Evolutionary conservation across 2,329 filamentous ascomycete species (phyloP).

Genomic region (Sporothrix euskadiensis): DNA sequence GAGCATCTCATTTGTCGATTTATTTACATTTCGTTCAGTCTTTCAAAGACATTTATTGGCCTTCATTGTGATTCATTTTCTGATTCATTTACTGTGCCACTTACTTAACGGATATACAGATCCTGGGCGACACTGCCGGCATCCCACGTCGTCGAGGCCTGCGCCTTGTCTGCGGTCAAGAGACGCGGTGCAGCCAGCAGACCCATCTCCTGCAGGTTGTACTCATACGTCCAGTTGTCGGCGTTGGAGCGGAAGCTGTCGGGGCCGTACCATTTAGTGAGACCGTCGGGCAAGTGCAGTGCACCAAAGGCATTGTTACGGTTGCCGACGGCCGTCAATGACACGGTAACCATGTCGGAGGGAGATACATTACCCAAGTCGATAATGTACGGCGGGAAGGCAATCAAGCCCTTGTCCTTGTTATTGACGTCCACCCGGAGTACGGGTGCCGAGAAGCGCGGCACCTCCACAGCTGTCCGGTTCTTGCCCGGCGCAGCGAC

Average conservation of each 20-base stretch:
- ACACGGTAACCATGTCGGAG: neutral
- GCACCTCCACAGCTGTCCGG: constrained; percentile 2
- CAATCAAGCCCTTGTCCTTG: neutral
- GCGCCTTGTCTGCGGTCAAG: neutral
- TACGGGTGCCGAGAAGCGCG: neutral
- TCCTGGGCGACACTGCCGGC: constrained; percentile 2
- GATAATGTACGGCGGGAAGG: neutral
- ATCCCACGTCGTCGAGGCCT: neutral
- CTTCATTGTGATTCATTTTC: neutral
- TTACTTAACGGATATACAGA: neutral
- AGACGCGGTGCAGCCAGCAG: constrained; percentile 2
- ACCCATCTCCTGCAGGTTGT: neutral
- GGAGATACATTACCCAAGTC: neutral
- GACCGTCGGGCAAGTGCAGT: constrained; percentile 1
- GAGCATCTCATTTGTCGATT: no score
- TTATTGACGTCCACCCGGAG: neutral
- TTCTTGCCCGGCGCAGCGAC: neutral
- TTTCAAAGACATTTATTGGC: neutral
- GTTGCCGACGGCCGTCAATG: neutral
- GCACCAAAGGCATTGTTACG: constrained; percentile 10
- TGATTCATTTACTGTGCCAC: neutral
- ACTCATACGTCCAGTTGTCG: constrained; percentile 13
- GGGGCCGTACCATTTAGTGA: neutral
- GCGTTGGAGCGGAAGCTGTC: constrained; percentile 8
- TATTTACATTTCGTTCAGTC: neutral